Conservation (phyloP, 345 rosid species). For the Camelina sativa region DNA sequence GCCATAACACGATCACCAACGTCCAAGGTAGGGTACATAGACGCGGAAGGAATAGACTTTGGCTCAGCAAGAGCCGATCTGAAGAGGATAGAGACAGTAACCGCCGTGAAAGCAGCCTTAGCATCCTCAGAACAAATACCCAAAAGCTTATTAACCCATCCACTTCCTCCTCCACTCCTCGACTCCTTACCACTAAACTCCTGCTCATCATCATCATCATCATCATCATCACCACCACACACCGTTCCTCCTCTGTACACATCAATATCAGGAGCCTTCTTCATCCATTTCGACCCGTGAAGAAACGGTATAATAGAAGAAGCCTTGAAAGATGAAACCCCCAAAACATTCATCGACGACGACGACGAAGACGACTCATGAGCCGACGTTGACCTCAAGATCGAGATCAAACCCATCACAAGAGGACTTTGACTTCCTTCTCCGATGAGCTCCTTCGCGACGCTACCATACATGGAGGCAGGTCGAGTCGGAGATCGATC, state of each 20-base stretch:
- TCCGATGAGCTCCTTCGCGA: constrained; percentile 58
- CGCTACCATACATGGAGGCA: constrained; percentile 43
- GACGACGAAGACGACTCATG: constrained; percentile 30
- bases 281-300: constrained; percentile 64
- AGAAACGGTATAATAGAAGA: constrained; percentile 66
- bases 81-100: constrained; percentile 78
- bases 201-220: constrained; percentile 23
- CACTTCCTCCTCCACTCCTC: constrained; percentile 44
- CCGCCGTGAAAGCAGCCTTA: constrained; percentile 80
- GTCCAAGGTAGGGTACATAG: constrained; percentile 89
- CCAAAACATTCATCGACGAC: constrained; percentile 44
- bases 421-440: constrained; percentile 51
- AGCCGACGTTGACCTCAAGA: constrained; percentile 62
- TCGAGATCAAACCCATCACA: constrained; percentile 58
- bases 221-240: constrained; percentile 32
- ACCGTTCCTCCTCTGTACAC: constrained; percentile 57
- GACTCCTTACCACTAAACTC: constrained; percentile 44
- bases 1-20: constrained; percentile 85
- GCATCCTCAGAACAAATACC: constrained; percentile 76
- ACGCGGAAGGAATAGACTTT: constrained; percentile 78
- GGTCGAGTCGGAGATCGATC: constrained; percentile 38
- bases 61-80: constrained; percentile 85
- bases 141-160: constrained; percentile 70
- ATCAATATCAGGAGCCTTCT: constrained; percentile 30
- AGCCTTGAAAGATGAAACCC: constrained; percentile 63